phyloP scores from a whole-genome alignment of 345 rosid genomes.

The Populus davidiana region DNA sequence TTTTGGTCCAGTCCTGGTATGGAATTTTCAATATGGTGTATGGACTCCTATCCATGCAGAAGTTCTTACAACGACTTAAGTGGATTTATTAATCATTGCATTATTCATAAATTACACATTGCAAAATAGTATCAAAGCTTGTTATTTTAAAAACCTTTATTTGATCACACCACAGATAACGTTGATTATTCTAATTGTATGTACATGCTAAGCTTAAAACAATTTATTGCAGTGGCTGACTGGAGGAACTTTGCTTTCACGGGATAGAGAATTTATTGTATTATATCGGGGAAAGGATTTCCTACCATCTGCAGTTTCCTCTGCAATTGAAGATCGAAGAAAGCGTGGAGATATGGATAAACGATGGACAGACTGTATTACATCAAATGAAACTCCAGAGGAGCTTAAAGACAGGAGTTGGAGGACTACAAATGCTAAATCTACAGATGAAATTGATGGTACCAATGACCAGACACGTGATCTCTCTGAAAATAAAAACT shows the following conservation, averaged over 20 bases:
- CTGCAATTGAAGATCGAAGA: slow-evolving; percentile 75
- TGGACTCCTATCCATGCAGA: too few species aligned
- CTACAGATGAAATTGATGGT: slow-evolving; percentile 23
- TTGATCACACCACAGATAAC: too few species aligned
- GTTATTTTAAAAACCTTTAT: too few species aligned
- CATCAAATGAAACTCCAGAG: slow-evolving; percentile 19
- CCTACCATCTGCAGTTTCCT: slow-evolving; percentile 81
- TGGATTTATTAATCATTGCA: too few species aligned
- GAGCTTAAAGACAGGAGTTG: slow-evolving; percentile 19
- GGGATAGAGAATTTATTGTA: slow-evolving; percentile 79
- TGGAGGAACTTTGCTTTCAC: slow-evolving; percentile 73
- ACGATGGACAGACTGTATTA: slow-evolving; percentile 21
- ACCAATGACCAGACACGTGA: slow-evolving; percentile 16
- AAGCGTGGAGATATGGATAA: slow-evolving; percentile 37
- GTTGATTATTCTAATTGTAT: too few species aligned
- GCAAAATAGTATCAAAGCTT: too few species aligned
- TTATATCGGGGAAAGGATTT: slow-evolving; percentile 96
- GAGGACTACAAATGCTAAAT: slow-evolving; percentile 3
- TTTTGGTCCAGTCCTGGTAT: too few species aligned
- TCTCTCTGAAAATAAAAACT: slow-evolving; percentile 32
- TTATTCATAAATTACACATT: too few species aligned
- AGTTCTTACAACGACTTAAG: too few species aligned
- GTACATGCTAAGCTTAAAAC: slow-evolving; percentile 21
- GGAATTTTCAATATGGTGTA: too few species aligned
- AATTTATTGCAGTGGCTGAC: slow-evolving; percentile 71